Percentiles rank a stretch among this genome's conserved stretches.
These are phyloP conservation scores for Cladophialophora chaetospira DNA, from an alignment of 2,329 filamentous ascomycete genomes.

Conservation along the genomic window DNA sequence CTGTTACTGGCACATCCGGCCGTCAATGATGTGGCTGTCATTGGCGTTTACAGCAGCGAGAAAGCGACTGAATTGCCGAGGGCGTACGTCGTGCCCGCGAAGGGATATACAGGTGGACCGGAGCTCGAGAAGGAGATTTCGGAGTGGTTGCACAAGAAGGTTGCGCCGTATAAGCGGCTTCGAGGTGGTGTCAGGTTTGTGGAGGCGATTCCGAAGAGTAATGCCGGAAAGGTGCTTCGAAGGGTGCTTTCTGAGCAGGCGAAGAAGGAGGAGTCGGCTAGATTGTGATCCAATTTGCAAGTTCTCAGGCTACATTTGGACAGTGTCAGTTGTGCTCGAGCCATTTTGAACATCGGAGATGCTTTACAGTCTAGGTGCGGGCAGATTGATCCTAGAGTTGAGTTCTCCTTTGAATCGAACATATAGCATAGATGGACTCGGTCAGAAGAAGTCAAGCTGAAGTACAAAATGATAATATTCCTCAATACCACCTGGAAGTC, in stretches of 20 bases:
- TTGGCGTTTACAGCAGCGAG: constrained; percentile 53
- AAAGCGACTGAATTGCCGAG: constrained; percentile 64
- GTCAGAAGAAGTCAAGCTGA: too few species aligned
- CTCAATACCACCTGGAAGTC: too few species aligned
- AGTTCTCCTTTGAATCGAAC: too few species aligned
- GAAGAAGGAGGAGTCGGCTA: constrained; percentile 13
- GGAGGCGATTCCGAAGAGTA: constrained; percentile 51
- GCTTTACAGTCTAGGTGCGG: too few species aligned
- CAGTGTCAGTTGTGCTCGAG: not conserved
- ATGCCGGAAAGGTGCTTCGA: constrained; percentile 19
- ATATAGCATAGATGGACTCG: too few species aligned
- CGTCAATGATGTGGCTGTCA: constrained; percentile 63
- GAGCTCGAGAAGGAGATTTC: constrained; percentile 51
- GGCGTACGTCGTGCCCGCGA: constrained; percentile 63
- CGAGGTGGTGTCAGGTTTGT: constrained; percentile 51
- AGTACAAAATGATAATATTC: too few species aligned
- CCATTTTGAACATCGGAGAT: too few species aligned
- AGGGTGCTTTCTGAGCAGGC: constrained; percentile 17
- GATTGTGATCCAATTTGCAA: not conserved
- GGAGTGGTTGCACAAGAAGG: constrained; percentile 46
- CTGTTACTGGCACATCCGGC: constrained; percentile 52
- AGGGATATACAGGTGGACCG: constrained; percentile 47
- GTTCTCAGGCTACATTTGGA: not conserved
- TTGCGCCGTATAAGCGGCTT: constrained; percentile 49
- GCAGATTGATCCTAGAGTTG: too few species aligned